These are phyloP conservation scores for Agastache rugosa DNA, from an alignment of 257 asterid species.

Conservation along the genomic window DNA sequence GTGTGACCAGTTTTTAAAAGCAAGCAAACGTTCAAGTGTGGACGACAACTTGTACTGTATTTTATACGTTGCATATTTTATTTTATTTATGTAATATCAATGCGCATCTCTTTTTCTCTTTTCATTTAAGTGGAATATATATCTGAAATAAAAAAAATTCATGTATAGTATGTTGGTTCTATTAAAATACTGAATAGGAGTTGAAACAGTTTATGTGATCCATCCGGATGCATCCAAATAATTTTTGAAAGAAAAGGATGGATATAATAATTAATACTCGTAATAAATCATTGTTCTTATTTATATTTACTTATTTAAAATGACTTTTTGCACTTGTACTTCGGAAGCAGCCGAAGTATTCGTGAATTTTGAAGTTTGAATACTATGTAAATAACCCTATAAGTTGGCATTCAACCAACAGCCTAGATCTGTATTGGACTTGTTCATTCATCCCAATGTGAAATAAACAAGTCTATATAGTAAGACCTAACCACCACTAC, in stretches of 20 bases:
- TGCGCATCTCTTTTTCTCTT: too few relatives aligned
- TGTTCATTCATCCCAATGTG: constrained; percentile 29
- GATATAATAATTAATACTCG: too few relatives aligned
- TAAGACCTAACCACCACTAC: neutral
- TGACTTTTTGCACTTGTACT: neutral
- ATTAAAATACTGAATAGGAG: neutral
- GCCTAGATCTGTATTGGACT: neutral
- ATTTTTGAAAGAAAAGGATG: too few relatives aligned
- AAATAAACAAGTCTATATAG: neutral
- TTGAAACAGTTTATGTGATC: neutral
- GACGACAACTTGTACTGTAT: neutral
- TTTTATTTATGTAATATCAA: too few relatives aligned
- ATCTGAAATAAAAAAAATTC: too few relatives aligned
- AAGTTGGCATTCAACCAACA: neutral
- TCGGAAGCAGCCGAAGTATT: constrained; percentile 16
- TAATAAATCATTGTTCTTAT: too few relatives aligned
- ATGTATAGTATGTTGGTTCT: neutral
- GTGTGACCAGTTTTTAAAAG: neutral
- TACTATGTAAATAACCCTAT: neutral
- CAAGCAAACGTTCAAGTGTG: neutral
- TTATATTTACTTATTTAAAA: too few relatives aligned
- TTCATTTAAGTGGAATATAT: too few relatives aligned
- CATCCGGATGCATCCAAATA: too few relatives aligned
- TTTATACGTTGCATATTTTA: too few relatives aligned
- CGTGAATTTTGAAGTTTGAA: neutral